Percentiles rank a stretch among this genome's conserved stretches.
Evolutionary conservation across 2,329 filamentous ascomycete species (phyloP).

Genomic region (Triangularia verruculosa): DNA sequence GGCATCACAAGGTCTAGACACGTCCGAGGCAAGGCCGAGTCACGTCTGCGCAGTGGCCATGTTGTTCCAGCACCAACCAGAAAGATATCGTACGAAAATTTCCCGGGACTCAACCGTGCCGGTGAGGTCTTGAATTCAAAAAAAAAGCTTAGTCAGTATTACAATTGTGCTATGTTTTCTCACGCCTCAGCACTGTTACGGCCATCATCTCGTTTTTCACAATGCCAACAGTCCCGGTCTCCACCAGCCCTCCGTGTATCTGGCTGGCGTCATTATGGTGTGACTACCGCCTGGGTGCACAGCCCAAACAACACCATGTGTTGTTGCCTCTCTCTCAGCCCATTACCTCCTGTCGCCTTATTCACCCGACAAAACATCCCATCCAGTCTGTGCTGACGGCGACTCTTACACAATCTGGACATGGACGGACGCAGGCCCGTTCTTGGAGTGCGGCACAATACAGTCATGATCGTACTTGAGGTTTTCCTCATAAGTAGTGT

Average conservation of each 20-base stretch:
- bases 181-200: too few species aligned
- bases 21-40: background rate
- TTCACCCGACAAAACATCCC: background rate
- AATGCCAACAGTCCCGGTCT: too few species aligned
- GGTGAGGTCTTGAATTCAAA: too few species aligned
- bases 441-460: conserved; percentile 25
- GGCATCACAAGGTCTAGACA: background rate
- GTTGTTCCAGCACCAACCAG: too few species aligned
- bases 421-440: conserved; percentile 22
- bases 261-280: background rate
- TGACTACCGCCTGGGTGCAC: background rate
- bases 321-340: background rate
- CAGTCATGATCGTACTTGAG: conserved; percentile 26
- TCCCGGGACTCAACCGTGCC: too few species aligned
- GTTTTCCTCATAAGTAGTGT: conserved; percentile 25
- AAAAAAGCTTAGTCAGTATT: background rate
- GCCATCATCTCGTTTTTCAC: too few species aligned
- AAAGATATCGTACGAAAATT: too few species aligned
- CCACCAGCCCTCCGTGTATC: background rate
- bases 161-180: background rate
- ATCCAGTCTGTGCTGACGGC: too few species aligned
- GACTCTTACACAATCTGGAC: conserved; percentile 13
- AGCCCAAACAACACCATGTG: background rate
- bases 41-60: too few species aligned
- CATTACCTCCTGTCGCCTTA: background rate